A percentile compares a stretch with the other conserved stretches of the same genome.
Conservation (phyloP, 2,329 filamentous ascomycete genomes). For the Botrytis galanthina region DNA sequence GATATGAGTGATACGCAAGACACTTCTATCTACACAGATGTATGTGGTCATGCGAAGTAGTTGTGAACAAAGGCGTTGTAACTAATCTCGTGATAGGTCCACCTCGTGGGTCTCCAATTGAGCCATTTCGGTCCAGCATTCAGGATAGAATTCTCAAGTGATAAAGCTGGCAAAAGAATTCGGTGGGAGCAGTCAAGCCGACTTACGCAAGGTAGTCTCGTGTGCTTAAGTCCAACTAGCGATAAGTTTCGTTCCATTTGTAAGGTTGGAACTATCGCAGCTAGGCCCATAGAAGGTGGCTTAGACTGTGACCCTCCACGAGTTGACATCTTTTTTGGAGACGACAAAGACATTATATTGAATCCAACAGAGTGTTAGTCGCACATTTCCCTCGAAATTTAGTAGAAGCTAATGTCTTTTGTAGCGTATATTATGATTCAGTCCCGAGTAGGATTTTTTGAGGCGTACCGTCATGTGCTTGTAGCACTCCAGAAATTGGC, state of each 20-base stretch:
- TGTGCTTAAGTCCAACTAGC: slow-evolving; percentile 50
- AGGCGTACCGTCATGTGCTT: slow-evolving; percentile 71
- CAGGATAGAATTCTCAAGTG: slow-evolving; percentile 68
- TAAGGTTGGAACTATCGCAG: slow-evolving; percentile 70
- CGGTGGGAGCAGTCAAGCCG: slow-evolving; percentile 58
- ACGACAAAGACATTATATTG: slow-evolving; percentile 58
- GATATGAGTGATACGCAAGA: slow-evolving; percentile 55
- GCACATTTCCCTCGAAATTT: not conserved
- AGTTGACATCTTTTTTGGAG: slow-evolving; percentile 72
- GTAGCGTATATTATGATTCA: slow-evolving; percentile 68
- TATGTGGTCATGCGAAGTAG: slow-evolving; percentile 38
- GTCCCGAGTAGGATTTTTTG: slow-evolving; percentile 69
- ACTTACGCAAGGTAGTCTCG: slow-evolving; percentile 51
- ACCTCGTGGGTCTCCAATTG: slow-evolving; percentile 63
- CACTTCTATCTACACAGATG: slow-evolving; percentile 68
- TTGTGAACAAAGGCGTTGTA: not conserved
- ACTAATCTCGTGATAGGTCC: slow-evolving; percentile 50
- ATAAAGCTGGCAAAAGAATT: slow-evolving; percentile 63
- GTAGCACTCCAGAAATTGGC: slow-evolving; percentile 60
- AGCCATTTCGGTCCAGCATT: slow-evolving; percentile 61
- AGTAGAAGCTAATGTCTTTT: slow-evolving; percentile 4
- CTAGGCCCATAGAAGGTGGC: slow-evolving; percentile 58
- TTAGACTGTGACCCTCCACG: slow-evolving; percentile 66
- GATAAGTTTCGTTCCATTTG: slow-evolving; percentile 66
- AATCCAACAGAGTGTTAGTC: slow-evolving; percentile 62